phyloP scores from a whole-genome alignment of 371 early-diverging fungal species.

The Capillidium heterosporum region DNA sequence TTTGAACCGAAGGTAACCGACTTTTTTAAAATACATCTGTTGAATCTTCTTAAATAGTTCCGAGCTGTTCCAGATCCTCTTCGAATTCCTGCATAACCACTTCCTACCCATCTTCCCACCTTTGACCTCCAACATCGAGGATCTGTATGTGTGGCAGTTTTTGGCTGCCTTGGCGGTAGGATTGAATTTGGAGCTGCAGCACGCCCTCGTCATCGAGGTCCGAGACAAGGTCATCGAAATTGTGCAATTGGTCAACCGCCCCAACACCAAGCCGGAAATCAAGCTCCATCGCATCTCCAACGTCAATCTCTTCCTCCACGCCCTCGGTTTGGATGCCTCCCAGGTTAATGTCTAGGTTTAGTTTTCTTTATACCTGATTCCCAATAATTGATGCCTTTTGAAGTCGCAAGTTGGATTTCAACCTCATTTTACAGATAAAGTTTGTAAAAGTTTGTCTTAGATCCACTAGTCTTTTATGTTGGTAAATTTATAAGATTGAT shows the following conservation, averaged over 20 bases:
- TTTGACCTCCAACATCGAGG: conserved; percentile 43
- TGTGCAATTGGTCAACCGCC: conserved; percentile 37
- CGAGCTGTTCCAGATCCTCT: conserved; percentile 55
- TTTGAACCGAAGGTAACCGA: conserved; percentile 36
- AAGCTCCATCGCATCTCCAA: conserved; percentile 53
- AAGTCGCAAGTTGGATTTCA: too few relatives aligned
- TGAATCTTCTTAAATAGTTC: conserved; percentile 8
- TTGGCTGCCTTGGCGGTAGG: conserved; percentile 87
- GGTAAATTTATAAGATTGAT: too few relatives aligned
- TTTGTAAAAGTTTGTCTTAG: too few relatives aligned
- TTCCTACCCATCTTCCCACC: conserved; percentile 63
- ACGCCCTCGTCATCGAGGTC: conserved; percentile 75
- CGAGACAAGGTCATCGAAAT: conserved; percentile 74
- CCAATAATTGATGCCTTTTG: too few relatives aligned
- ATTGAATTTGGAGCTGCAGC: conserved; percentile 85
- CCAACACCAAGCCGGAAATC: conserved; percentile 33
- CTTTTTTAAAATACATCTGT: neutral
- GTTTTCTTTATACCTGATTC: too few relatives aligned
- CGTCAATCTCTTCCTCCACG: conserved; percentile 86
- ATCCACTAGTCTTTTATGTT: too few relatives aligned
- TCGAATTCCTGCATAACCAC: conserved; percentile 47
- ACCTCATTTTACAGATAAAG: too few relatives aligned
- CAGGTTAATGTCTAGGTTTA: conserved; percentile 33
- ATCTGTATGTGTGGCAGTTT: conserved; percentile 95
- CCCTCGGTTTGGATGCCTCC: conserved; percentile 82